Percentiles rank a stretch among this genome's conserved stretches.
These are phyloP conservation scores for Cryptococcus depauperatus DNA, from an alignment of 1,284 basidiomycete species.

Conservation along the genomic window DNA sequence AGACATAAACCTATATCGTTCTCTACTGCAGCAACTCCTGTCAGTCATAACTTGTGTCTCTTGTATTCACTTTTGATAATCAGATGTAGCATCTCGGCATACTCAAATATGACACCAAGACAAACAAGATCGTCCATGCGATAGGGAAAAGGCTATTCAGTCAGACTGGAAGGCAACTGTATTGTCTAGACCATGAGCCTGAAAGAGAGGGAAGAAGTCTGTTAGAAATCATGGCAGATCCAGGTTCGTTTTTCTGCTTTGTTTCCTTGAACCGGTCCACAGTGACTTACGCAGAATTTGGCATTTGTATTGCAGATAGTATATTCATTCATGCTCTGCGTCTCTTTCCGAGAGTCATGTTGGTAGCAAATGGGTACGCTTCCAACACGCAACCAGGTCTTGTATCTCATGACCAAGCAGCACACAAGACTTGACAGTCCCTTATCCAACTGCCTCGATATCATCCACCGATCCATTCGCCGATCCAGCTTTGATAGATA, in stretches of 20 bases:
- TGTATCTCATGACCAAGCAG: constrained; percentile 5
- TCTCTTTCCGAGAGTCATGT: constrained; percentile 60
- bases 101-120: constrained; percentile 25
- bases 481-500: constrained; percentile 52
- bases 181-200: constrained; percentile 59
- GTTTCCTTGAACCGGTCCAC: neutral
- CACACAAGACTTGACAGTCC: constrained; percentile 70
- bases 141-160: constrained; percentile 58
- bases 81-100: constrained; percentile 30
- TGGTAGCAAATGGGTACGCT: constrained; percentile 76
- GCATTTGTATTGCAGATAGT: constrained; percentile 50
- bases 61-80: neutral
- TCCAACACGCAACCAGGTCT: constrained; percentile 1
- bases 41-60: constrained; percentile 8
- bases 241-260: constrained; percentile 50
- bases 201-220: constrained; percentile 57
- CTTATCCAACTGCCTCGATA: constrained; percentile 69
- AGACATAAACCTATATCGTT: constrained; percentile 35
- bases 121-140: constrained; percentile 16
- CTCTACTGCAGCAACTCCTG: constrained; percentile 41
- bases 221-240: constrained; percentile 77
- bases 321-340: constrained; percentile 69
- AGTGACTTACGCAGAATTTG: no score
- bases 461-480: constrained; percentile 62
- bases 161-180: constrained; percentile 75